A percentile compares a stretch with the other conserved stretches of the same genome.
Conservation (phyloP, 371 early-diverging fungal genomes). For the Saksenaea vasiformis region DNA sequence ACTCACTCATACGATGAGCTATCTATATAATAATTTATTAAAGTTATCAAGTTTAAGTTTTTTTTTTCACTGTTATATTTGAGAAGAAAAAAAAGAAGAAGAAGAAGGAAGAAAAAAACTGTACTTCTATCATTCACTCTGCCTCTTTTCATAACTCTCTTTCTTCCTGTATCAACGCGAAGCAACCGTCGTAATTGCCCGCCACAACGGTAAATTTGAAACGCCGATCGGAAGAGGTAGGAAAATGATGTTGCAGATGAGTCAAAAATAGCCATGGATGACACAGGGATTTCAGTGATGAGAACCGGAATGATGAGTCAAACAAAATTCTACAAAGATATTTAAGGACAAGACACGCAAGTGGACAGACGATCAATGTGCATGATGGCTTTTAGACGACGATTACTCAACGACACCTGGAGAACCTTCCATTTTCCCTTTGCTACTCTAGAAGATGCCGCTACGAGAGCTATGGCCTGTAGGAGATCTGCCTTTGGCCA, state of each 20-base stretch:
- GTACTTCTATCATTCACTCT: too few species aligned
- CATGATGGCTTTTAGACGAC: slow-evolving; percentile 25
- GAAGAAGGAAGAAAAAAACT: not conserved
- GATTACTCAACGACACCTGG: slow-evolving; percentile 31
- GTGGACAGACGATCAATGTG: not conserved
- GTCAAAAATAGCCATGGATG: not conserved
- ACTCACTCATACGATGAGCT: not conserved
- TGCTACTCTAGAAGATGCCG: slow-evolving; percentile 36
- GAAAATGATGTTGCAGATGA: not conserved
- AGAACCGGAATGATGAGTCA: not conserved
- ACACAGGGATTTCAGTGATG: too few species aligned
- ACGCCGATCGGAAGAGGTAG: not conserved
- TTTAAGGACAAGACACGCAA: not conserved
- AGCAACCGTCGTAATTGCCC: too few species aligned
- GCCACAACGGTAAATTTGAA: too few species aligned
- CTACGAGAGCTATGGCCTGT: not conserved
- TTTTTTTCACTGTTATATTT: not conserved
- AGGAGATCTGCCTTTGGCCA: not conserved
- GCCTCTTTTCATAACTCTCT: too few species aligned
- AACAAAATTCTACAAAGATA: not conserved
- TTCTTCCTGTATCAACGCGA: too few species aligned
- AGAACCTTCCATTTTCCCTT: slow-evolving; percentile 39
- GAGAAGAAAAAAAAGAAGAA: not conserved
- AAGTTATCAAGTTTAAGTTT: not conserved
- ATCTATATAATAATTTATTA: too few species aligned